Base-by-base conservation (phyloP, 2,329 filamentous ascomycete species). In the Calonectria fujianensis region DNA sequence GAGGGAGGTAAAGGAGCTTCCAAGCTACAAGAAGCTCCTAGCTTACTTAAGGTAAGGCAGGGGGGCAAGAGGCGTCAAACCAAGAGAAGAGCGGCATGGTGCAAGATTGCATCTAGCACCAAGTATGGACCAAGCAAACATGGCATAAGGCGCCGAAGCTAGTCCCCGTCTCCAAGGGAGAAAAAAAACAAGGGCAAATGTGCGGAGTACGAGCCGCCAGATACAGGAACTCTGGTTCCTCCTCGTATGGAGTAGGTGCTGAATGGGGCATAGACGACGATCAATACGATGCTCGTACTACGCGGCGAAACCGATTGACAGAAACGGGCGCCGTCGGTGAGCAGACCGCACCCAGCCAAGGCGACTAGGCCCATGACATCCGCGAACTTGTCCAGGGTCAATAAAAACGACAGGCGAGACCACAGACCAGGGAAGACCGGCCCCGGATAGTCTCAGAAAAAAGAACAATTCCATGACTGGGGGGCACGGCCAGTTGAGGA, bases 381-480 rank as follows among this genome's bases (percentile, higher is more conserved):
- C 18, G 41, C 18, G 41, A 27, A 57, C 9, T 48, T 31, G 54
- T 32, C 39, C 39, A 65, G 59, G 51, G 32, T 31, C 48, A 50
- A 27, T 29, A 52, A 61, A 63, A 54, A 67, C 52, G 48, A 57
- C 50, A 65, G 37, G 52, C 54, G 61, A 64, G 70, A 59, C 74
- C 73, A 74, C 51, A 57, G 72, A 59, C 74, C 73, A 74, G 76
- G 61, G 67, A 65, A 74, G 70, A 68, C 61, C 64, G 59, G 73
- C 70, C 70, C 71, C 73, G 67, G 72, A 75, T 74, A 75, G 77
- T 74, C 41, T 68, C 63, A 74, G 79, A 80, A 80, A 63, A 80
- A 81, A 81, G 76, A 81, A 81, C 80, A 81, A 81, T 81, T 81
- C 80, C 65, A 81, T 65, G 77, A 75, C 80, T 75, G 71, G 78